Evolutionary conservation across 2,329 filamentous ascomycete genomes (phyloP).

Genomic region (Xylaria sp.): DNA sequence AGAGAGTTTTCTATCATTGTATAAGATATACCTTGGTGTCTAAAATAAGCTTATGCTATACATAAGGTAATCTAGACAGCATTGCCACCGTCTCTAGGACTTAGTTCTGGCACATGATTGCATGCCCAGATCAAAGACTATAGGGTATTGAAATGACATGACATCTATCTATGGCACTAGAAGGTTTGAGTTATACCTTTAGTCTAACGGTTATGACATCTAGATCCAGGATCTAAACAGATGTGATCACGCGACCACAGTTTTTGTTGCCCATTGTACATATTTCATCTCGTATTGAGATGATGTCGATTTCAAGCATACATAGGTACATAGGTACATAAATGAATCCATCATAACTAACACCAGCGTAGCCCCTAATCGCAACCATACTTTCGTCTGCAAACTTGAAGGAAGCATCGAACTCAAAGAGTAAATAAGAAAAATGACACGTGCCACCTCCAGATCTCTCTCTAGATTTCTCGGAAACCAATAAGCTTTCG

Average conservation of each 20-base stretch:
- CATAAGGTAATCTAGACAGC: not conserved
- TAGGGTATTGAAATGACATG: not conserved
- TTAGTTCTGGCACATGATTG: not conserved
- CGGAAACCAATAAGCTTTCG: not conserved
- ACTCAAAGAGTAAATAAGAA: not conserved
- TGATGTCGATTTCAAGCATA: not conserved
- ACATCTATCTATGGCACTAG: not conserved
- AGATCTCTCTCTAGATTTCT: not conserved
- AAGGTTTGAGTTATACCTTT: too few species aligned
- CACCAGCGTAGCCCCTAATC: too few species aligned
- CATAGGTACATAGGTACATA: not conserved
- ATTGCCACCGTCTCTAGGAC: not conserved
- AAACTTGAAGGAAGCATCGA: not conserved
- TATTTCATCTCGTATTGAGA: not conserved
- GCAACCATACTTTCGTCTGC: not conserved
- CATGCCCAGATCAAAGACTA: not conserved
- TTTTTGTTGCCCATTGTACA: not conserved
- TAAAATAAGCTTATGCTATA: not conserved
- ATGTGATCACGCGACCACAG: not conserved
- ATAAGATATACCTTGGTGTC: not conserved
- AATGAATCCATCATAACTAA: too few species aligned
- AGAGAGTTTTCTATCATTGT: too few species aligned
- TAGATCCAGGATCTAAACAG: not conserved
- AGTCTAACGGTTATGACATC: not conserved
- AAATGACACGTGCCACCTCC: not conserved